Base-by-base conservation (phyloP, 2,329 filamentous ascomycete species). In the Paecilomyces sp. region DNA sequence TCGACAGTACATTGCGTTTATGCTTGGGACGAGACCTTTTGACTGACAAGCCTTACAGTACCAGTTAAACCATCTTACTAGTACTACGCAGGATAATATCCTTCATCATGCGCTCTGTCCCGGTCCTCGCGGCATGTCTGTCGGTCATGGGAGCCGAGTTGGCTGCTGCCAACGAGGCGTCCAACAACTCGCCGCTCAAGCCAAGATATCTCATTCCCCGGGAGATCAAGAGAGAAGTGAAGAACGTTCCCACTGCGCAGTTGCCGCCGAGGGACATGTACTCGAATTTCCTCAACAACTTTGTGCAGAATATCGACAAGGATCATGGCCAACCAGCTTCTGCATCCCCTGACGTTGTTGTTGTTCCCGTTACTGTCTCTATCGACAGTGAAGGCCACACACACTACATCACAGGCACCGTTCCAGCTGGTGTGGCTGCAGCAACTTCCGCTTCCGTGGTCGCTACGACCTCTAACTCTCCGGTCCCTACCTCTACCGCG, bases 231-330 rank as follows among this genome's bases (percentile, higher is more conserved):
- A 47, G 41, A 47, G 15, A 47, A 47, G 41, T 47, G 41, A 18
- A n/a, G 18, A 47, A 47, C 41, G 15, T 63, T 6, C 57, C 65
- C 15, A 61, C 64, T 56, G 65, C 65, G 11, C 65, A 67, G 57
- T 47, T 47, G n/a, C 66, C 67, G 18, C 64, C 72, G 54, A 71
- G 68, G 64, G 66, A 70, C 54, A 52, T 65, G 34, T 60, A 60
- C 60, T 54, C 60, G 28, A 58, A 53, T 47, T 59, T 55, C 8
- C 51, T 30, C 13, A 55, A 55, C 33, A 36, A 47, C 24, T 8
- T 50, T 25, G 15, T 25, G 55, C 36, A 36, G 18, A 55, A n/a
- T 13, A 22, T 28, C 3, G 31, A 47, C 7, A 11, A 9, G 7
- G 18, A 13, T 13, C 12, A 15, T 5, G 15, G 41, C 15, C 15